These are phyloP conservation scores for Moniliophthora roreri DNA, from an alignment of 1,284 basidiomycete species.

Conservation along the genomic window DNA sequence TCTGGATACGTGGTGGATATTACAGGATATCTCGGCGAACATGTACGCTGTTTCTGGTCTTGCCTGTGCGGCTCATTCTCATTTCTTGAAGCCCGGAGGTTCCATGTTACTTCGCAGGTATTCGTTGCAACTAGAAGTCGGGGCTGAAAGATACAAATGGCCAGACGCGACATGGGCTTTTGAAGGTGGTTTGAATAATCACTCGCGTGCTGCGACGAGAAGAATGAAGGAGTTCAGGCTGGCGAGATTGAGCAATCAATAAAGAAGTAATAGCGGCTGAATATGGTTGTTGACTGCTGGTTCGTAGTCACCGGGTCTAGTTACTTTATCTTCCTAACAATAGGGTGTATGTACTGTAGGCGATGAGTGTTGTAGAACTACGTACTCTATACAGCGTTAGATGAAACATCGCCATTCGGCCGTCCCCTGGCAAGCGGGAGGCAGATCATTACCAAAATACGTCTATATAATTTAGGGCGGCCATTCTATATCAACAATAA, in stretches of 20 bases:
- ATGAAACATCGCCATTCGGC: too few species aligned
- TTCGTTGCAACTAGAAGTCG: conserved; percentile 28
- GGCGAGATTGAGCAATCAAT: conserved; percentile 34
- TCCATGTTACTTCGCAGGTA: conserved; percentile 46
- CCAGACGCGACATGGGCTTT: conserved; percentile 64
- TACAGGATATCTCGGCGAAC: conserved; percentile 63
- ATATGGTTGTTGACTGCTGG: too few species aligned
- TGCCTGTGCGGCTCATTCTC: neutral
- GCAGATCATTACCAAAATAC: too few species aligned
- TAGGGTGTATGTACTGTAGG: too few species aligned
- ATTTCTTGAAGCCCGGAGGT: conserved; percentile 50
- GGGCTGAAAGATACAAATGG: conserved; percentile 3
- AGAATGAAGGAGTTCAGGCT: conserved; percentile 51
- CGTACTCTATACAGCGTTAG: too few species aligned
- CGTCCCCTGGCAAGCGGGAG: too few species aligned
- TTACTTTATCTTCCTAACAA: neutral
- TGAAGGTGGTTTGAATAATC: conserved; percentile 71
- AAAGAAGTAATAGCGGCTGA: neutral
- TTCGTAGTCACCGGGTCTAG: neutral
- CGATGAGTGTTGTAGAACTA: too few species aligned
- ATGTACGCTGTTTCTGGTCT: conserved; percentile 45
- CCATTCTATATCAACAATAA: too few species aligned
- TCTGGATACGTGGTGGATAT: conserved; percentile 67
- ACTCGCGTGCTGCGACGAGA: conserved; percentile 60
- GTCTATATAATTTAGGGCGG: too few species aligned